Conservation (phyloP, 805 yeast species). For the Candida schatavii region DNA sequence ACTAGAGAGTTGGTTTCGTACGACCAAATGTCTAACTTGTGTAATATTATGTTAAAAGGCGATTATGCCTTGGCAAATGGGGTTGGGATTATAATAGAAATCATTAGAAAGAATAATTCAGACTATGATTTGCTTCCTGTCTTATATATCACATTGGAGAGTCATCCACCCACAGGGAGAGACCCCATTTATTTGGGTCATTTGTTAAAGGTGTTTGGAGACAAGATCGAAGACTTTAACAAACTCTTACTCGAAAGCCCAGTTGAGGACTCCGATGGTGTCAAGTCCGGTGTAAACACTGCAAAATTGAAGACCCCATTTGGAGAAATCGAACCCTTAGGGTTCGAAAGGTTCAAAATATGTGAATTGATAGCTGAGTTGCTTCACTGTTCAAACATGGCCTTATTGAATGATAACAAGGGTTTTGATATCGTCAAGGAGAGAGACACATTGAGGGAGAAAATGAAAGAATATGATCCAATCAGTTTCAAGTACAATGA, state of each 20-base stretch:
- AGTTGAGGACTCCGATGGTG: constrained; percentile 7
- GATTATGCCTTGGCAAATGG: constrained; percentile 47
- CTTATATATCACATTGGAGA: constrained; percentile 41
- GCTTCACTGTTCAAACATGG: constrained; percentile 47
- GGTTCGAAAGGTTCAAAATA: constrained; percentile 45
- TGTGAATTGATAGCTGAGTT: constrained; percentile 47
- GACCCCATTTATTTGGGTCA: constrained; percentile 47
- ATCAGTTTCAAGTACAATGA: constrained; percentile 46
- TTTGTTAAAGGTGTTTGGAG: constrained; percentile 39
- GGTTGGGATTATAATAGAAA: constrained; percentile 47
- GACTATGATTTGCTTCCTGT: constrained; percentile 46
- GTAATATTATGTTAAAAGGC: constrained; percentile 43
- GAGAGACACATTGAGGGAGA: constrained; percentile 35
- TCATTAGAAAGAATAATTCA: constrained; percentile 44
- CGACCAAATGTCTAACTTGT: constrained; percentile 33
- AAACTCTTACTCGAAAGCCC: constrained; percentile 25
- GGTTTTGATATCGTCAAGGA: constrained; percentile 40
- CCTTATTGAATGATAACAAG: constrained; percentile 42
- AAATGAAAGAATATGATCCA: constrained; percentile 42
- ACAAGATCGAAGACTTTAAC: constrained; percentile 35
- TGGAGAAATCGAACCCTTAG: constrained; percentile 41
- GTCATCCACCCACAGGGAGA: constrained; percentile 47
- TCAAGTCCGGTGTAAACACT: constrained; percentile 13
- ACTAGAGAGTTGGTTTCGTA: constrained; percentile 42
- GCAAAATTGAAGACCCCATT: constrained; percentile 27